A percentile compares a stretch with the other conserved stretches of the same genome.
These are phyloP conservation scores for Fusarium scirpi DNA, from an alignment of 2,329 filamentous ascomycete species.

Conservation along the genomic window DNA sequence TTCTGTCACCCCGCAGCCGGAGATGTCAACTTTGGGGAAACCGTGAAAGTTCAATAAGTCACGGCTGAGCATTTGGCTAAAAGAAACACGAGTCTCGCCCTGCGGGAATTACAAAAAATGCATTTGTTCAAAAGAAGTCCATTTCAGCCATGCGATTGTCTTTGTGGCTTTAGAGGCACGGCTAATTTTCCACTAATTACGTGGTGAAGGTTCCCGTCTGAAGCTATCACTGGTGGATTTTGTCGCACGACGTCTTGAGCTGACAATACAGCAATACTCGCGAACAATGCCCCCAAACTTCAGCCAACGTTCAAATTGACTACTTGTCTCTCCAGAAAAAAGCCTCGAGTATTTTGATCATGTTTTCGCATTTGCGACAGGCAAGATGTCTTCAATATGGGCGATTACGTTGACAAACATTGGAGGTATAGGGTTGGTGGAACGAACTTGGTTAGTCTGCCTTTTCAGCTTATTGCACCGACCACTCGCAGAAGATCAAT, in stretches of 20 bases:
- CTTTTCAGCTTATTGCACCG: background rate
- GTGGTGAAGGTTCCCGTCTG: background rate
- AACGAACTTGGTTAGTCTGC: background rate
- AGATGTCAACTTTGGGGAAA: conserved; percentile 20
- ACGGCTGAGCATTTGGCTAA: conserved; percentile 5
- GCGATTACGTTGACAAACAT: background rate
- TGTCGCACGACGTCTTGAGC: background rate
- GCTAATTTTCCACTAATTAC: conserved; percentile 24
- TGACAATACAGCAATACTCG: background rate
- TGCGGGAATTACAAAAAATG: conserved; percentile 18
- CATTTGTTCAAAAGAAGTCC: conserved; percentile 5
- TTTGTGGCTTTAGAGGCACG: conserved; percentile 3
- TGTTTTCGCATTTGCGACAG: background rate
- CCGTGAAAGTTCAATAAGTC: conserved; percentile 18
- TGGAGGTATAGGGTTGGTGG: conserved; percentile 17
- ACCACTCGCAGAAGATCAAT: background rate
- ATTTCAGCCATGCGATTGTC: background rate
- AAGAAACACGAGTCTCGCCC: background rate
- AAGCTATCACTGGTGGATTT: conserved; percentile 12
- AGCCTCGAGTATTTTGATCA: background rate
- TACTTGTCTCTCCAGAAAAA: background rate
- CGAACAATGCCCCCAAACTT: background rate
- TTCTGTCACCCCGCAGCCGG: background rate
- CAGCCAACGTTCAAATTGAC: too few species aligned
- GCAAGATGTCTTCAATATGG: too few species aligned